These are phyloP conservation scores for Zasmidium angulare DNA, from an alignment of 2,329 filamentous ascomycete species.

Conservation along the genomic window DNA sequence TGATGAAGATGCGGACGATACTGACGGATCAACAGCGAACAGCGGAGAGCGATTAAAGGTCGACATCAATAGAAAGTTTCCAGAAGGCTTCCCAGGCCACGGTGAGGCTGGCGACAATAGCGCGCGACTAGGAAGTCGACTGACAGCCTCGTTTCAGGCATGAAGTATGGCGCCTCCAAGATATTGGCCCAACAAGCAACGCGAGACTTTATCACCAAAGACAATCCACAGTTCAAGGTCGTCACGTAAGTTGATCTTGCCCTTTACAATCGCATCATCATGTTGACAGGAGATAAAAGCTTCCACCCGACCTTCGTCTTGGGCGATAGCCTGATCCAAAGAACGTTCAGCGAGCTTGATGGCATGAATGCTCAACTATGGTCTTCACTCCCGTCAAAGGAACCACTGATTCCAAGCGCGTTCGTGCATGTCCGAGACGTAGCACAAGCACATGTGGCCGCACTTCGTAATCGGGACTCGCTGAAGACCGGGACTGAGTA, in stretches of 20 bases:
- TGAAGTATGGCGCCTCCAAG: conserved; percentile 19
- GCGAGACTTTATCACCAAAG: conserved; percentile 19
- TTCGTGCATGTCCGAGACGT: conserved; percentile 32
- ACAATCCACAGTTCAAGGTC: conserved; percentile 26
- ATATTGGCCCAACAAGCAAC: conserved; percentile 32
- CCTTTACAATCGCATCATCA: not conserved
- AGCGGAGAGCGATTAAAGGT: not conserved
- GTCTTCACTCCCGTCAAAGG: conserved; percentile 2
- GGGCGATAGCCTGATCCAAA: conserved; percentile 27
- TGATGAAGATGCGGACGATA: no score
- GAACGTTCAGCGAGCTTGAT: conserved; percentile 15
- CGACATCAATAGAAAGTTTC: not conserved
- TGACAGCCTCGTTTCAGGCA: not conserved
- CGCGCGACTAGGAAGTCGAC: no score
- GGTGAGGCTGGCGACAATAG: not conserved
- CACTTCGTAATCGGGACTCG: conserved; percentile 9
- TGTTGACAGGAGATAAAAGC: not conserved
- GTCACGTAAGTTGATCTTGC: conserved; percentile 13
- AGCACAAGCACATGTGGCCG: conserved; percentile 28
- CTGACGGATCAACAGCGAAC: not conserved
- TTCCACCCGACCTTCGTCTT: conserved; percentile 31
- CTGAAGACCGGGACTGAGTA: conserved; percentile 19
- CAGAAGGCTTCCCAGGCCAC: conserved; percentile 20
- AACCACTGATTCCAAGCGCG: conserved; percentile 17
- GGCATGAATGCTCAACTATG: conserved; percentile 26